Evolutionary conservation across 768 basidiomycete species (phyloP).

Genomic region (Kwoniella bestiolae): DNA sequence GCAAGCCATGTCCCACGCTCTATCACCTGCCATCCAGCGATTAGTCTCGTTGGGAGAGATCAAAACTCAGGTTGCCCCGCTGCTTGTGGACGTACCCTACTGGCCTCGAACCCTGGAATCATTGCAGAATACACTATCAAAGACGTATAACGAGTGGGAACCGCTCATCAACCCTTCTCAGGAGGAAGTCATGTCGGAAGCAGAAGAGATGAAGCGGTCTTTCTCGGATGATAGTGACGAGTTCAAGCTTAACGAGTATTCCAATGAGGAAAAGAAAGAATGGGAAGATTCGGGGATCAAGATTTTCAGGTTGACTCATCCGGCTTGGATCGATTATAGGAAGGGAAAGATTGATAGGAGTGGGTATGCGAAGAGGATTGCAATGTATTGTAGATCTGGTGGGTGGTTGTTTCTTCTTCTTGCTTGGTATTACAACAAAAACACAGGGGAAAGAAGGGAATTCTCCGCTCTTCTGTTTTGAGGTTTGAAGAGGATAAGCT

Average conservation of each 20-base stretch:
- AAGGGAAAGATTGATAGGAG: conserved; percentile 30
- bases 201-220: background rate
- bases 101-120: conserved; percentile 33
- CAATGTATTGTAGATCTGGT: conserved; percentile 29
- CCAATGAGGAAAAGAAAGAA: conserved; percentile 21
- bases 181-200: background rate
- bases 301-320: conserved; percentile 33
- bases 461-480: too few relatives aligned
- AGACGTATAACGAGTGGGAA: conserved; percentile 26
- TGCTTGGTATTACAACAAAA: too few relatives aligned
- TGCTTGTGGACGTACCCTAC: conserved; percentile 32
- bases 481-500: too few relatives aligned
- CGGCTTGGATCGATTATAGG: conserved; percentile 34
- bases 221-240: conserved; percentile 6
- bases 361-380: conserved; percentile 34
- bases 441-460: background rate
- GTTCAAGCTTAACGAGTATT: conserved; percentile 4
- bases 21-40: conserved; percentile 32
- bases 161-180: conserved; percentile 1
- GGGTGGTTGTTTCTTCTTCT: too few relatives aligned
- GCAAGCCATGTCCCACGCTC: conserved; percentile 34
- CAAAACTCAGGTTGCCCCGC: conserved; percentile 28
- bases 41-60: conserved; percentile 37
- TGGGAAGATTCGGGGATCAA: conserved; percentile 34
- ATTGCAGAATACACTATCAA: conserved; percentile 8